Conservation (phyloP, 1,284 basidiomycete species). For the Leucoagaricus sp. region DNA sequence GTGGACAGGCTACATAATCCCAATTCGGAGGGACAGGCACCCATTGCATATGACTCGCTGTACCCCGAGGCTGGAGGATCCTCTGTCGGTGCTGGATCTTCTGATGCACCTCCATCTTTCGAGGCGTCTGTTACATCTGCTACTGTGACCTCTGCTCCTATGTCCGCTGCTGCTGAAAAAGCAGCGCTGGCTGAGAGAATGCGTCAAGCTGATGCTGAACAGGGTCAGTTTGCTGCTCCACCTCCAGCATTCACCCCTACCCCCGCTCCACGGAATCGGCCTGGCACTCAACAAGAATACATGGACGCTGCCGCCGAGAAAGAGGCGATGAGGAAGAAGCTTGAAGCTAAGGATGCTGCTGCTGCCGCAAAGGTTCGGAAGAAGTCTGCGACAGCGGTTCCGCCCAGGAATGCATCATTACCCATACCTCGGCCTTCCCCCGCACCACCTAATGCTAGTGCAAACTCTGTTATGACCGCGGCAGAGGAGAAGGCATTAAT, state of each 20-base stretch:
- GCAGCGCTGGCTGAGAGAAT: slow-evolving; percentile 41
- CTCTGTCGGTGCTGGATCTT: slow-evolving; percentile 19
- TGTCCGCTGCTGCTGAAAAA: slow-evolving; percentile 47
- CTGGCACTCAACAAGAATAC: slow-evolving; percentile 22
- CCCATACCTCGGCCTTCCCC: slow-evolving; percentile 24
- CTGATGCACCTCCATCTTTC: slow-evolving; percentile 48
- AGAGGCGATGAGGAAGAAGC: slow-evolving; percentile 49
- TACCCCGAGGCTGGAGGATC: slow-evolving; percentile 40
- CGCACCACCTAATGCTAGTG: slow-evolving; percentile 36
- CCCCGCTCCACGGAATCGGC: slow-evolving; percentile 19
- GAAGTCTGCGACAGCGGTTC: not conserved
- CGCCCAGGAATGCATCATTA: slow-evolving; percentile 2
- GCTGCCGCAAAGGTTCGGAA: slow-evolving; percentile 16
- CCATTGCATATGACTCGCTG: slow-evolving; percentile 59
- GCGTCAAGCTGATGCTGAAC: slow-evolving; percentile 62
- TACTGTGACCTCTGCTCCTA: slow-evolving; percentile 33
- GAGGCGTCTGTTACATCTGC: slow-evolving; percentile 36
- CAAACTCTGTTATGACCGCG: slow-evolving; percentile 55
- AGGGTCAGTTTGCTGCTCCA: slow-evolving; percentile 33
- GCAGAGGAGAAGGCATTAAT: slow-evolving; percentile 77
- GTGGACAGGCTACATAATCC: slow-evolving; percentile 52
- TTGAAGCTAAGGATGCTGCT: slow-evolving; percentile 46
- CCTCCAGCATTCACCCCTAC: slow-evolving; percentile 22
- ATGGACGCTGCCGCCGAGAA: slow-evolving; percentile 49
- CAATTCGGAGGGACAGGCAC: slow-evolving; percentile 24